Conservation (phyloP, 2,329 filamentous ascomycete species). For the Colletotrichum nymphaeae region DNA sequence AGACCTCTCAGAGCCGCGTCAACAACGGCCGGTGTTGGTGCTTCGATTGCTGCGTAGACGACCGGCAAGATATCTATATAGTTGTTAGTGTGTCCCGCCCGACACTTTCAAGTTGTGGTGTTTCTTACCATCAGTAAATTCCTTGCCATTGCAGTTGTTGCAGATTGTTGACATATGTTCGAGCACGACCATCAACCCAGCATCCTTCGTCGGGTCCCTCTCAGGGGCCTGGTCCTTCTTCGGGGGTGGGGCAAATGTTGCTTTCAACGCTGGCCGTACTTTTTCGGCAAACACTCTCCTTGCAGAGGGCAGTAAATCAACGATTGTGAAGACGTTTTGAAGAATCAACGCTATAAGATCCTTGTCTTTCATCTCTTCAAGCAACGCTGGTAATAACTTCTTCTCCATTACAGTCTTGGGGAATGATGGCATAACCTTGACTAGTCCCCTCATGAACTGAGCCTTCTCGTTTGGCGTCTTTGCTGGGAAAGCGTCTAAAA, state of each 20-base stretch:
- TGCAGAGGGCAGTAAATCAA: conserved; percentile 81
- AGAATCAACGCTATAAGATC: conserved; percentile 87
- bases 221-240: conserved; percentile 68
- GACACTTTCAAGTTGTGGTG: not conserved
- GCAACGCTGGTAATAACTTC: conserved; percentile 87
- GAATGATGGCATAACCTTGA: conserved; percentile 89
- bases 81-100: not conserved
- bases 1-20: conserved; percentile 86
- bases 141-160: conserved; percentile 86
- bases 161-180: conserved; percentile 84
- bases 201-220: conserved; percentile 85
- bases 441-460: conserved; percentile 89
- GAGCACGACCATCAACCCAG: conserved; percentile 89
- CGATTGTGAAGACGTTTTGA: conserved; percentile 92
- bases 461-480: conserved; percentile 93
- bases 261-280: conserved; percentile 85
- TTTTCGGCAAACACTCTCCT: conserved; percentile 85
- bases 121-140: conserved; percentile 88
- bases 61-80: conserved; percentile 85
- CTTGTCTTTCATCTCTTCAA: conserved; percentile 94
- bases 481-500: conserved; percentile 88
- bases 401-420: conserved; percentile 94
- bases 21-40: conserved; percentile 87
- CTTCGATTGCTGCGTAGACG: conserved; percentile 85
- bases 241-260: conserved; percentile 77